Evolutionary conservation across 2,329 filamentous ascomycete species (phyloP).

Genomic region (Aspergillus niger): DNA sequence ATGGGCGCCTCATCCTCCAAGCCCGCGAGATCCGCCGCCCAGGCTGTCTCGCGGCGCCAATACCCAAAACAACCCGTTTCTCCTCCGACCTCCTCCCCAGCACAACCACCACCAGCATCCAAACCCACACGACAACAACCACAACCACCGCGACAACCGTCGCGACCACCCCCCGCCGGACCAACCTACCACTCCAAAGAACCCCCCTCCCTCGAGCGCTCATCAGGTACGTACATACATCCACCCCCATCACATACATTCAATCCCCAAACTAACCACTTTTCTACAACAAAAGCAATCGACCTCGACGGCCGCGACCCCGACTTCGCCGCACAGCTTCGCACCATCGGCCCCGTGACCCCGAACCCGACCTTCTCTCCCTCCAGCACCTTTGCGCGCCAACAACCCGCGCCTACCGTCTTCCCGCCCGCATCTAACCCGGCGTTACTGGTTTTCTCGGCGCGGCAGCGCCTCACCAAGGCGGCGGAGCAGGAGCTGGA

Average conservation of each 20-base stretch:
- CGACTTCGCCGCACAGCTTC: constrained; percentile 78
- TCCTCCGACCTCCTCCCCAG: constrained; percentile 39
- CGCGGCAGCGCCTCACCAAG: constrained; percentile 53
- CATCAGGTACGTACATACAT: constrained; percentile 14
- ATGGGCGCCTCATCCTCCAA: constrained; percentile 66
- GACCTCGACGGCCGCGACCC: constrained; percentile 64
- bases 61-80: constrained; percentile 53
- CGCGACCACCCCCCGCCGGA: neutral
- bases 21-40: constrained; percentile 52
- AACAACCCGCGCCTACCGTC: constrained; percentile 29
- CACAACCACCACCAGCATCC: constrained; percentile 28
- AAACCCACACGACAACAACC: constrained; percentile 37
- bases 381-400: constrained; percentile 52
- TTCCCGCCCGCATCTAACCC: constrained; percentile 52
- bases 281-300: constrained; percentile 45
- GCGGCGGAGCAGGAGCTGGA: constrained; percentile 58
- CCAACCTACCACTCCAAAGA: constrained; percentile 8
- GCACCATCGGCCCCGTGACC: constrained; percentile 60
- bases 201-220: neutral
- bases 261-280: constrained; percentile 8
- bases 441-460: constrained; percentile 55
- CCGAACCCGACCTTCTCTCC: constrained; percentile 59
- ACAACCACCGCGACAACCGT: constrained; percentile 11
- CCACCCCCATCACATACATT: neutral
- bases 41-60: constrained; percentile 54